phyloP scores from a whole-genome alignment of 192 early-diverging fungal genomes.

The Backusella sp. region DNA sequence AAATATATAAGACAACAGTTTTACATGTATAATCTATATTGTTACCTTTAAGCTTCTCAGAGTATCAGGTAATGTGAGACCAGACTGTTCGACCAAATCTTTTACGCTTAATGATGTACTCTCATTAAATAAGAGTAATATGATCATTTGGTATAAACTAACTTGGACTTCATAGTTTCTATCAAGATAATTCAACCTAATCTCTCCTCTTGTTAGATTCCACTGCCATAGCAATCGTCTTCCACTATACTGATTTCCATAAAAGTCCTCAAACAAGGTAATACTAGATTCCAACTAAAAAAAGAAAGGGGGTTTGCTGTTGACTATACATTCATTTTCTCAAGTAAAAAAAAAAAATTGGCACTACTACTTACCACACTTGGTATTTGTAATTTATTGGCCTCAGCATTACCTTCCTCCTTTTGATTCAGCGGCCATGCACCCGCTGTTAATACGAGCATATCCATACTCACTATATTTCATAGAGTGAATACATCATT shows the following conservation, averaged over 20 bases:
- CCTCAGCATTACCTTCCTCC: not conserved
- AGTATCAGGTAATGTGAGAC: conserved; percentile 54
- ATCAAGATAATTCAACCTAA: conserved; percentile 62
- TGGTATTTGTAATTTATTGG: conserved; percentile 51
- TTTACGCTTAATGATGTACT: conserved; percentile 40
- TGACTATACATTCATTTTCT: no score
- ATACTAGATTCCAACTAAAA: conserved; percentile 65
- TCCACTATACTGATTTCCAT: conserved; percentile 68
- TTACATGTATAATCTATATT: conserved; percentile 5
- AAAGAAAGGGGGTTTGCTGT: not conserved
- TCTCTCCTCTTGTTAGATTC: conserved; percentile 53
- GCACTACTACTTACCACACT: conserved; percentile 61
- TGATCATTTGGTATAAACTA: conserved; percentile 66
- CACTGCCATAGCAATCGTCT: conserved; percentile 72
- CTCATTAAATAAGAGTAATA: conserved; percentile 70
- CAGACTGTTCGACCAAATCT: conserved; percentile 57
- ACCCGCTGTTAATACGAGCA: conserved; percentile 75
- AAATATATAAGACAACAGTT: not conserved
- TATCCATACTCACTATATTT: conserved; percentile 62
- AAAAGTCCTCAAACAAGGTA: conserved; percentile 69
- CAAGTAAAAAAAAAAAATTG: not conserved
- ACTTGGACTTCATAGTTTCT: conserved; percentile 79
- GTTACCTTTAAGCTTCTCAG: conserved; percentile 59
- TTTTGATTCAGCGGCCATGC: conserved; percentile 74
- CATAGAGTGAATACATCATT: not conserved